Conservation (phyloP, 371 early-diverging fungal genomes). For the Apophysomyces ossiformis region DNA sequence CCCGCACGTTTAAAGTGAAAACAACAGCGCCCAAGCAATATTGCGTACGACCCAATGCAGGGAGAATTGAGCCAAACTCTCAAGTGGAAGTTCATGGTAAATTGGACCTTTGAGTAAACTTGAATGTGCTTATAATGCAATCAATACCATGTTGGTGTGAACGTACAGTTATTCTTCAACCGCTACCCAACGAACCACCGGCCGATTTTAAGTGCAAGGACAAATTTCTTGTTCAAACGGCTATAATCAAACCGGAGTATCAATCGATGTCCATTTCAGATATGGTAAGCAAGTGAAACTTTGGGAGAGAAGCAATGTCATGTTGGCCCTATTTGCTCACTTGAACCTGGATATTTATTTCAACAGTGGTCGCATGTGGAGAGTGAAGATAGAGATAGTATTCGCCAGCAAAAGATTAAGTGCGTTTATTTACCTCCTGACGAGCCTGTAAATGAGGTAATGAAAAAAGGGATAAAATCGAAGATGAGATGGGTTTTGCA, state of each 20-base stretch:
- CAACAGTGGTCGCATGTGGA: slow-evolving; percentile 13
- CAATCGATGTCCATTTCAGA: slow-evolving; percentile 19
- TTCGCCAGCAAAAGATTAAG: slow-evolving; percentile 13
- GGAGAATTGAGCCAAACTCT: slow-evolving; percentile 77
- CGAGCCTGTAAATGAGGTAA: background rate
- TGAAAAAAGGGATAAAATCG: background rate
- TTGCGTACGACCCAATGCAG: slow-evolving; percentile 95
- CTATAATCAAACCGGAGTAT: slow-evolving; percentile 65
- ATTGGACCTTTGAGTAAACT: no score
- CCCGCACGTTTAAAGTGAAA: slow-evolving; percentile 94
- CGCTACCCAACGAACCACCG: slow-evolving; percentile 66
- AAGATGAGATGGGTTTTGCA: background rate
- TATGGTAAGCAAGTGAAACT: background rate
- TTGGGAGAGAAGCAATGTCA: background rate
- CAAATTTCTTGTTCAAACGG: slow-evolving; percentile 83
- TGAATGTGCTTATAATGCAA: background rate
- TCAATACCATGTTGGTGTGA: background rate
- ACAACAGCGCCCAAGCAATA: slow-evolving; percentile 98
- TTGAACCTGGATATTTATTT: background rate
- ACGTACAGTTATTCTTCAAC: slow-evolving; percentile 64
- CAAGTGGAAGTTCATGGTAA: slow-evolving; percentile 79
- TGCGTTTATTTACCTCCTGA: slow-evolving; percentile 9
- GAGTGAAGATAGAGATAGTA: background rate
- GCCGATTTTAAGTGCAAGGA: slow-evolving; percentile 71
- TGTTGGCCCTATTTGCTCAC: background rate